Conservation (phyloP, 768 basidiomycete species). For the Phylloporus arenicola region DNA sequence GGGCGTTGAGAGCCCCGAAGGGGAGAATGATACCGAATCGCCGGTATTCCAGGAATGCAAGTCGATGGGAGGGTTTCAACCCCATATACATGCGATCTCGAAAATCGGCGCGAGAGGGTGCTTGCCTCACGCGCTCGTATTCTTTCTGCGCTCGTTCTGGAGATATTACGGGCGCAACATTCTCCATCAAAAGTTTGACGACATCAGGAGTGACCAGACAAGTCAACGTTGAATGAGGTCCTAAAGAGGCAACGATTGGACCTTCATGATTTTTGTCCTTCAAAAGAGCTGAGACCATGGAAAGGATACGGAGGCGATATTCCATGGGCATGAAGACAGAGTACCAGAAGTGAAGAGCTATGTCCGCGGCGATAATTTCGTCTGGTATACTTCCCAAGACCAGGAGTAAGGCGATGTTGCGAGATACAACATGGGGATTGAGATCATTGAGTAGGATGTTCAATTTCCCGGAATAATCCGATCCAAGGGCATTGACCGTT, state of each 20-base stretch:
- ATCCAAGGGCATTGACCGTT: slow-evolving; percentile 40
- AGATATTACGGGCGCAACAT: slow-evolving; percentile 14
- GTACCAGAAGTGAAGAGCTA: slow-evolving; percentile 46
- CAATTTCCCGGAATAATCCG: slow-evolving; percentile 36
- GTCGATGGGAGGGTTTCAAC: slow-evolving; percentile 41
- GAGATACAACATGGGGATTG: slow-evolving; percentile 25
- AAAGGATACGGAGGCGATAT: slow-evolving; percentile 23
- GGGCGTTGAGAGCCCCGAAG: slow-evolving; percentile 38
- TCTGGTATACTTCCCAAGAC: slow-evolving; percentile 36
- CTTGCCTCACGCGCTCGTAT: slow-evolving; percentile 31
- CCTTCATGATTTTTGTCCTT: background rate
- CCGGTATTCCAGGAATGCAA: slow-evolving; percentile 37
- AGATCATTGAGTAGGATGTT: slow-evolving; percentile 40
- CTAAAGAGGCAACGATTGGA: slow-evolving; percentile 10
- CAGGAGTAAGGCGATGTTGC: slow-evolving; percentile 40
- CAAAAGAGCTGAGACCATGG: slow-evolving; percentile 16
- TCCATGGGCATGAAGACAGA: slow-evolving; percentile 38
- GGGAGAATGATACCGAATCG: slow-evolving; percentile 44
- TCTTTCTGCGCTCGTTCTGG: slow-evolving; percentile 25
- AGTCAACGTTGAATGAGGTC: slow-evolving; percentile 12
- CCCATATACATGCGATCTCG: slow-evolving; percentile 37
- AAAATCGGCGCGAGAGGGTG: slow-evolving; percentile 37
- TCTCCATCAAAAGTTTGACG: slow-evolving; percentile 12
- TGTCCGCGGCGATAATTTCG: slow-evolving; percentile 33
- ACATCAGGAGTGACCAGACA: slow-evolving; percentile 9